A percentile compares a stretch with the other conserved stretches of the same genome.
phyloP scores from a whole-genome alignment of 2,329 filamentous ascomycete species.

The Fusarium transvaalense region DNA sequence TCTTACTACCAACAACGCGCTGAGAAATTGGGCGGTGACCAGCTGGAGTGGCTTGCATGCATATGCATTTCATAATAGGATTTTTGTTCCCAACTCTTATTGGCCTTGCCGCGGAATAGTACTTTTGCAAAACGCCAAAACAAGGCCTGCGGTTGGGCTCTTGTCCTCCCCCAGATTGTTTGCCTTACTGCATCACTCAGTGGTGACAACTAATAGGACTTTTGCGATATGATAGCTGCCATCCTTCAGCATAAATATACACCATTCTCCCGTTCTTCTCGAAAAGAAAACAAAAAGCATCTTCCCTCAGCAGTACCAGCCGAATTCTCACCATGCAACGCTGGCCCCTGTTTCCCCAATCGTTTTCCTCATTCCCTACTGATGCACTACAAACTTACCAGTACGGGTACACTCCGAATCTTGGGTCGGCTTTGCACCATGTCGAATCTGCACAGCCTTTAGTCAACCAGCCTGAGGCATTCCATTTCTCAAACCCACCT shows the following conservation, averaged over 20 bases:
- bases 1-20: background rate
- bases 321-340: background rate
- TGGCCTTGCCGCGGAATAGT: background rate
- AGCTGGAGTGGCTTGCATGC: background rate
- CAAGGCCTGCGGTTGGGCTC: background rate
- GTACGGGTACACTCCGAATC: no score
- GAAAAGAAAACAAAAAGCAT: no score
- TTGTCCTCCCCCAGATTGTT: background rate
- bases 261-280: no score
- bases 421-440: no score
- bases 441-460: background rate
- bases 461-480: accelerated
- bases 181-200: background rate
- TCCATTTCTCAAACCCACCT: accelerated
- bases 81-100: background rate
- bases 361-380: no score
- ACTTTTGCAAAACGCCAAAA: background rate
- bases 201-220: background rate
- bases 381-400: no score
- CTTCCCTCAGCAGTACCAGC: accelerated
- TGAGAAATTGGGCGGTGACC: background rate
- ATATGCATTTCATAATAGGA: background rate
- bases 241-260: no score
- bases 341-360: background rate
- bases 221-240: background rate